Percentiles rank a stretch among this genome's conserved stretches.
Conservation (phyloP, 106 monocot genomes). For the Dactylorhiza incarnata region DNA sequence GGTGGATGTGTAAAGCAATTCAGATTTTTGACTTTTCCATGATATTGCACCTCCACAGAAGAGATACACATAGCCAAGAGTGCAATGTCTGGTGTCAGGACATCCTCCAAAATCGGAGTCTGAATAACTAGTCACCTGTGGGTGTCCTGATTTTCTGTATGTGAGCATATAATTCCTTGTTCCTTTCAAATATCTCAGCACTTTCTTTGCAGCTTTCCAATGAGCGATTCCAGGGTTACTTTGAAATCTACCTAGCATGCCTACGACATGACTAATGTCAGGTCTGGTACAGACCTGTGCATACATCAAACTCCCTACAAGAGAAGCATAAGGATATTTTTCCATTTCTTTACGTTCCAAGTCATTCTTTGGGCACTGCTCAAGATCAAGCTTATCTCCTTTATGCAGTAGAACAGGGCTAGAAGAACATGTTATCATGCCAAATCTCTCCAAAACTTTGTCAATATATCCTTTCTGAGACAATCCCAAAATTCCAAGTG, state of each 20-base stretch:
- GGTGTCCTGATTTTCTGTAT: background rate
- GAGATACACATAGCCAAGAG: no score
- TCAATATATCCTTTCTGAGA: background rate
- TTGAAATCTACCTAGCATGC: slow-evolving; percentile 7
- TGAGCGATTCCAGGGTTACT: background rate
- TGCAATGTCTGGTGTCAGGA: no score
- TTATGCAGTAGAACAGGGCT: no score
- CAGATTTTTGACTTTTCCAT: no score
- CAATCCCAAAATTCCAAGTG: no score
- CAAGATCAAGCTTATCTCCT: no score
- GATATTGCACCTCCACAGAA: no score
- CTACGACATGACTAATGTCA: background rate
- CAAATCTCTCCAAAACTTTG: background rate
- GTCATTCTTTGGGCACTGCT: background rate
- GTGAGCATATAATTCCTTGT: slow-evolving; percentile 5
- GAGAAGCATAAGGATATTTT: slow-evolving; percentile 5
- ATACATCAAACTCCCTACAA: slow-evolving; percentile 7
- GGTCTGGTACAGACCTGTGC: background rate
- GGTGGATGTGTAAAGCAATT: no score
- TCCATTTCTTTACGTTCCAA: slow-evolving; percentile 1
- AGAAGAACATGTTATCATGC: no score
- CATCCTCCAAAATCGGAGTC: no score
- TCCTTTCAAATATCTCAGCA: background rate
- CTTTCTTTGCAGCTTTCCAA: slow-evolving; percentile 5
- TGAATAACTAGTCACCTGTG: background rate